Percentiles rank a stretch among this genome's conserved stretches.
Evolutionary conservation across 1,284 basidiomycete genomes (phyloP).

Genomic region (Malassezia arunalokei): DNA sequence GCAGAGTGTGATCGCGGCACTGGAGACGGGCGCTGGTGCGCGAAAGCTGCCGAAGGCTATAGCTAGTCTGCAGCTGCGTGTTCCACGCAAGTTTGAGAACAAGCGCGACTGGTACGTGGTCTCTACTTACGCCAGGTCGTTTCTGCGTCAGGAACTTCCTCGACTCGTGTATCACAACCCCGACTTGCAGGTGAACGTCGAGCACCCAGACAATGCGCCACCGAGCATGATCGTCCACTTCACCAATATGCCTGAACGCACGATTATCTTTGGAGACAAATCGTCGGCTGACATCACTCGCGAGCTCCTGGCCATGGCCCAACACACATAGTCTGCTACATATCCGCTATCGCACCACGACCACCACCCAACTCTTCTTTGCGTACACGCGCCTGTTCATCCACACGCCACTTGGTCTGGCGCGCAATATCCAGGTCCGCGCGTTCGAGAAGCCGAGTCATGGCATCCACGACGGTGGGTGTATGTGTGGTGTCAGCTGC

Average conservation of each 20-base stretch:
- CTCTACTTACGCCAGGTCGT: constrained; percentile 3
- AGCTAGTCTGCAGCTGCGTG: neutral
- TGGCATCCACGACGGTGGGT: constrained; percentile 12
- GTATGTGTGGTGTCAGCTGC: neutral
- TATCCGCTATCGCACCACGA: neutral
- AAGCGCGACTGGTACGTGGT: constrained; percentile 10
- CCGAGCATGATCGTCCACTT: constrained; percentile 5
- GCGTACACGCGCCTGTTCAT: constrained; percentile 4
- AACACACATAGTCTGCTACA: neutral
- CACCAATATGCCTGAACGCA: constrained; percentile 12
- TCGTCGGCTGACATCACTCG: constrained; percentile 3
- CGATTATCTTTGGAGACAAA: constrained; percentile 14
- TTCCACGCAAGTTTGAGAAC: constrained; percentile 2
- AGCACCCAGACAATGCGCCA: neutral
- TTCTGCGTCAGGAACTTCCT: constrained; percentile 12
- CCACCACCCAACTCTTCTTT: constrained; percentile 15
- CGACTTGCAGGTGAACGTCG: constrained; percentile 1
- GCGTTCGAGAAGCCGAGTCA: constrained; percentile 7
- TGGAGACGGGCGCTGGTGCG: constrained; percentile 4
- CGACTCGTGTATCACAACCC: constrained; percentile 15
- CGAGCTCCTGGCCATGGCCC: constrained; percentile 13
- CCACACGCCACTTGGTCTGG: constrained; percentile 9
- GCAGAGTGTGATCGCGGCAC: neutral
- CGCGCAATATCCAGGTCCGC: constrained; percentile 7
- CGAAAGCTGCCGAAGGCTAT: constrained; percentile 3